Evolutionary conservation across 139 green algal species (phyloP), one percentile per base, ranked within the genome.

Genomic region (Chlamydomonas asymmetrica): DNA sequence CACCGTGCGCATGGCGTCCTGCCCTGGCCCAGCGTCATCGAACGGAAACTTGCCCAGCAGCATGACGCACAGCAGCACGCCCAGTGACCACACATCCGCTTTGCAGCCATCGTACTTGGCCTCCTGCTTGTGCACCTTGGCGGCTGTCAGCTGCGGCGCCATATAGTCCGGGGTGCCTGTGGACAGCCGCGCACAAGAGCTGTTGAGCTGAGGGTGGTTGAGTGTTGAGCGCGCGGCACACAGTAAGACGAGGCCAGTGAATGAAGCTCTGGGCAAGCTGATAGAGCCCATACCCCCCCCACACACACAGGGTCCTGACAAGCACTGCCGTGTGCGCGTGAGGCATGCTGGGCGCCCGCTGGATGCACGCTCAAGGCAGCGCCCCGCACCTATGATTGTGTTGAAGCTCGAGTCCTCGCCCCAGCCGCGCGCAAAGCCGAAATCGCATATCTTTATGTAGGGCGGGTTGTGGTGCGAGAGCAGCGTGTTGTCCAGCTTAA

Each of bases 401-500:
- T 86, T 92, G 90, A 97, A 95, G 80, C 92, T 85, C 13, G 84
- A 84, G 66, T 83, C 67, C n/a, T 86, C 71, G 23, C 80, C 86
- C 80, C 82, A 87, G 63, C 73, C 73, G 18, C 82, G 37, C 6
- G 69, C 68, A 59, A 80, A 81, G 3, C 40, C 52, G 81, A 95
- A 97, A 76, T 95, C 91, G 71, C 88, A 93, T 25, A 97, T 80
- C 82, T 94, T 93, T 48, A 96, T 80, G 48, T 87, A 76, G 0
- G 89, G 90, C 29, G 89, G 92, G 40, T 89, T 75, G 59, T 82
- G 43, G 49, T 81, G 81, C 59, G 88, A 84, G 54, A 97, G 88
- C 66, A 97, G 87, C n/a, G 93, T 97, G 88, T 97, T 97, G 85
- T 97, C 93, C 60, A 97, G 88, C 60, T 93, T 93, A 5, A 93